Percentiles rank a stretch among this genome's conserved stretches.
Evolutionary conservation across 352 stramenopile genomes (phyloP).

Genomic region (Hyaloperonospora arabidopsidis): DNA sequence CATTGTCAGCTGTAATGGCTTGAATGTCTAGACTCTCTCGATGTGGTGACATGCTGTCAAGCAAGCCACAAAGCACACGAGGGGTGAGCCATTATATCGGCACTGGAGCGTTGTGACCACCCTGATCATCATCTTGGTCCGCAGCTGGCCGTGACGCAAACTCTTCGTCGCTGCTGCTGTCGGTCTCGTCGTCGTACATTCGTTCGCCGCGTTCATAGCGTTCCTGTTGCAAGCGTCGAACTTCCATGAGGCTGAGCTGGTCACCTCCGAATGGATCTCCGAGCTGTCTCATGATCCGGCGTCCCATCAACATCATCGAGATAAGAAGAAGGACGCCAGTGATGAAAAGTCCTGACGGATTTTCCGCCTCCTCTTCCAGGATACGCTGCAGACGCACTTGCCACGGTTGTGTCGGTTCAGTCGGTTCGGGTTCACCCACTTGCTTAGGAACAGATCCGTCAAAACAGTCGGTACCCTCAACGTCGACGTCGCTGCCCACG

Average conservation of each 20-base stretch:
- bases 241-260: constrained; percentile 60
- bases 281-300: constrained; percentile 39
- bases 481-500: constrained; percentile 52
- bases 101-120: constrained; percentile 3
- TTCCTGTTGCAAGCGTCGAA: constrained; percentile 63
- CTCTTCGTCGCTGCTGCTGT: constrained; percentile 44
- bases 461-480: constrained; percentile 72
- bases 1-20: background rate
- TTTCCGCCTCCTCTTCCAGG: constrained; percentile 59
- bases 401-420: constrained; percentile 53
- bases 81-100: background rate
- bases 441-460: constrained; percentile 64
- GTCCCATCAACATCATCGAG: constrained; percentile 41
- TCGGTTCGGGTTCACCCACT: constrained; percentile 45
- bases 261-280: constrained; percentile 37
- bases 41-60: background rate
- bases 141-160: constrained; percentile 1
- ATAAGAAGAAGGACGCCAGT: constrained; percentile 53
- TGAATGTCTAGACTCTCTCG: constrained; percentile 11
- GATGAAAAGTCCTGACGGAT: constrained; percentile 63
- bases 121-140: constrained; percentile 7
- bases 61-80: background rate
- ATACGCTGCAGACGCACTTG: constrained; percentile 40
- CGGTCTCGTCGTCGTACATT: constrained; percentile 42
- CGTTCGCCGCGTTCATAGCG: constrained; percentile 45